Evolutionary conservation across 2,329 filamentous ascomycete genomes (phyloP).

Genomic region (Colletotrichum navitas): DNA sequence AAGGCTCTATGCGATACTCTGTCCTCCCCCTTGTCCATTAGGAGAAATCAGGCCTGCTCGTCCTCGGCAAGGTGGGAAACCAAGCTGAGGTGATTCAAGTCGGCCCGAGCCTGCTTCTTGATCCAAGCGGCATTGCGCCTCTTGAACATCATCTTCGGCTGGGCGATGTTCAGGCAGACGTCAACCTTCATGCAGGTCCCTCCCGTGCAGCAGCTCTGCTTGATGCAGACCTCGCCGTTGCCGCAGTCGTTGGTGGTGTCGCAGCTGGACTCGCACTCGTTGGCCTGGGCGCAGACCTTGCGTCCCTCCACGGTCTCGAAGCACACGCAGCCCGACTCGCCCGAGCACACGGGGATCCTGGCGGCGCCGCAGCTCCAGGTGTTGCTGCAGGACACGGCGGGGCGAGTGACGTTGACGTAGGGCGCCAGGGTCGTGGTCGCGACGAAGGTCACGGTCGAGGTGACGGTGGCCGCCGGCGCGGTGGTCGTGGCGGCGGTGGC

Average conservation of each 20-base stretch:
- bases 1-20: background rate
- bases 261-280: constrained; percentile 27
- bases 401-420: constrained; percentile 32
- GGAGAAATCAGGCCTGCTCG: background rate
- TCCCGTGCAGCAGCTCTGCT: constrained; percentile 35
- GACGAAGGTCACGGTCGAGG: constrained; percentile 54
- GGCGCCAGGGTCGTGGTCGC: constrained; percentile 16
- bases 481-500: constrained; percentile 48
- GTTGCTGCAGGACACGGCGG: constrained; percentile 13
- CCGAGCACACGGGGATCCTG: constrained; percentile 15
- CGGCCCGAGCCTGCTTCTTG: constrained; percentile 8
- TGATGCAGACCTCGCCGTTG: constrained; percentile 33
- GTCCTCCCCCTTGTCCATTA: no score
- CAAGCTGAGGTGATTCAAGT: constrained; percentile 30
- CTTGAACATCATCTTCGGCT: constrained; percentile 35
- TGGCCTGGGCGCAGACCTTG: constrained; percentile 30
- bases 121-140: constrained; percentile 26
- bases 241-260: constrained; percentile 25
- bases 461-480: constrained; percentile 53
- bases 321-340: constrained; percentile 31
- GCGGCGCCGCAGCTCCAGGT: constrained; percentile 31
- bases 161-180: constrained; percentile 25
- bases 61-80: constrained; percentile 11
- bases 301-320: constrained; percentile 32
- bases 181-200: constrained; percentile 37